Base-by-base conservation (phyloP, 805 yeast genomes). In the Saccharomycopsis sp. region DNA sequence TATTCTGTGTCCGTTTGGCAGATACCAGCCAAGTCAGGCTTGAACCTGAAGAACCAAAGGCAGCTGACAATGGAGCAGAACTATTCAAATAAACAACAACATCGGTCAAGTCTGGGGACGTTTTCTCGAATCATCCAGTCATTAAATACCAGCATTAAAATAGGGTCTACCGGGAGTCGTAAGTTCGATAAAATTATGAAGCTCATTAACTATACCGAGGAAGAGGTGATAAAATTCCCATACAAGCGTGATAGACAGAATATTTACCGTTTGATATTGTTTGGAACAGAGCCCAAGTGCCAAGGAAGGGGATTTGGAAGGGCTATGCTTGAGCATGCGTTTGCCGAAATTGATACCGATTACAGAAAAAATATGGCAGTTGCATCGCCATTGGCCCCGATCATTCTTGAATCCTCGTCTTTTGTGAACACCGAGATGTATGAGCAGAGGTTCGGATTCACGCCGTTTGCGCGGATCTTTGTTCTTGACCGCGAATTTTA, bases 211-310 rank as follows among this genome's bases (percentile, higher is more conserved):
- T 44, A 44, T 44, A 19, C 49, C 22, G 49, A 44, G 22, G 49
- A 44, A 17, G 49, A 44, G 22, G 49, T 44, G 49, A 44, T 44
- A n/a, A 44, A 44, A 44, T 44, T 17, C 49, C 49, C 49, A 17
- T 44, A 44, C 22, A 44, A 44, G 12, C 19, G 22, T 44, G 49
- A 44, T 44, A n/a, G 22, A 17, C 19, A 44, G 22, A n/a, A 44
- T 44, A 3, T 44, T 17, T 44, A 44, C 22, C 49, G 49, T 7
- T 44, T 44, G 12, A 17, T 44, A 12, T 44, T 44, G 12, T 44
- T 44, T 17, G 49, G 49, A n/a, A 44, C 49, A 3, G 49, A n/a
- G 5, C 49, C 49, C 20, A n/a, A 44, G 12, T 44, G 49, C 22
- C 49, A 44, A 17, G 49, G 49, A 7, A 8, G 20, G 20, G 49